A percentile compares a stretch with the other conserved stretches of the same genome.
These are phyloP conservation scores for Gaeumannomyces tritici DNA, from an alignment of 2,329 filamentous ascomycete species.

Conservation along the genomic window DNA sequence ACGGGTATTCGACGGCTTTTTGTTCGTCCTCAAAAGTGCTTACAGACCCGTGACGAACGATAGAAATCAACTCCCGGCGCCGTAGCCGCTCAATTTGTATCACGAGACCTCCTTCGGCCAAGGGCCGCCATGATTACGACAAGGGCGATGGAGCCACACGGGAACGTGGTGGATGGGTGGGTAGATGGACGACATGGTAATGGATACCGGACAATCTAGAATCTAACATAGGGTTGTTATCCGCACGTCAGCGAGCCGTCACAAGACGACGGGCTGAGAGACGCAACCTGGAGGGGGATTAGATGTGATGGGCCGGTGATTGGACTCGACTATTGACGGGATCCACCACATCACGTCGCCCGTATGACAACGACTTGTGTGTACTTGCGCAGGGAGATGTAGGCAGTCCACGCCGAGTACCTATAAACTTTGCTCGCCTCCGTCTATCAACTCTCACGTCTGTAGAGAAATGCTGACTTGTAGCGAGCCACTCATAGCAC, in stretches of 20 bases:
- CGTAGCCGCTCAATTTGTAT: neutral
- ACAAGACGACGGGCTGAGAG: conserved; percentile 11
- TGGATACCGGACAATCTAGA: neutral
- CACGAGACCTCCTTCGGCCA: neutral
- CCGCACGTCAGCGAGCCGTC: conserved; percentile 12
- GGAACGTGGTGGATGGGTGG: neutral
- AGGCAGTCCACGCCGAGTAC: too few relatives aligned
- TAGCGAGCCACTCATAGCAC: too few relatives aligned
- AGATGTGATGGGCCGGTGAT: neutral
- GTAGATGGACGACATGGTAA: neutral
- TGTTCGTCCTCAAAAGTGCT: too few relatives aligned
- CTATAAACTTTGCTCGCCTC: too few relatives aligned
- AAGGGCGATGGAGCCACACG: neutral
- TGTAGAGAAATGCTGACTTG: too few relatives aligned
- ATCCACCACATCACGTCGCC: neutral
- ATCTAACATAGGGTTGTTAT: conserved; percentile 4
- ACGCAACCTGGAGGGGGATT: neutral
- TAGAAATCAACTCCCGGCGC: neutral
- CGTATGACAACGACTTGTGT: neutral
- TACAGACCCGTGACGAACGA: neutral
- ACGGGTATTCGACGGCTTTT: too few relatives aligned
- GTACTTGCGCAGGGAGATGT: too few relatives aligned
- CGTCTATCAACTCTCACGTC: too few relatives aligned
- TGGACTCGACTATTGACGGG: neutral
- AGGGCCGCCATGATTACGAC: neutral